Evolutionary conservation across 2,329 filamentous ascomycete species (phyloP), one percentile per base, ranked within the genome.

Genomic region (Penicillium sp.): DNA sequence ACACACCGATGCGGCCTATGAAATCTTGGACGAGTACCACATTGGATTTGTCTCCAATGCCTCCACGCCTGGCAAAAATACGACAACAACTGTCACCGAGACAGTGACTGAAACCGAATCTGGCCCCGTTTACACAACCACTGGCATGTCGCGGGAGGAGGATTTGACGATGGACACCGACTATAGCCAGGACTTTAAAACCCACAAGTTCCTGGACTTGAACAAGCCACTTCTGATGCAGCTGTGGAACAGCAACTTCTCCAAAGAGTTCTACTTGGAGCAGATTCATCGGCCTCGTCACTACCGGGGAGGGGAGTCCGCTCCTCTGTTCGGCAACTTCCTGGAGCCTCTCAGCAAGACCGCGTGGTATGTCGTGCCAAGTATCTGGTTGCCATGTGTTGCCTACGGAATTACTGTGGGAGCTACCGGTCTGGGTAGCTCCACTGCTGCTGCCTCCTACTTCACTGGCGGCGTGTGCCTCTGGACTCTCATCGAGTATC

Each of bases 271-370:
- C 73, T 99, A 99, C 72, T 83, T 99, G 25, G 88, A 97, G 66
- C 94, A 99, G 75, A 90, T 99, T 52, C 94, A 99, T 74, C 88
- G 94, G 44, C 94, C 94, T 19, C 87, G 94, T 58, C 93, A 99
- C 75, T 99, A 97, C 82, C 96, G 88, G 73, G 93, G 93, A 64
- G 94, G 94, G 58, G 86, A 87, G 61, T 97, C 92, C 7, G 94
- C 94, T 38, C 94, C 94, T 21, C 78, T 99, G 25, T 99, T 99
- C 76, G 94, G 94, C 59, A 97, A 99, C 78, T 96, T 99, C 74
- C 81, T 99, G n/a, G 94, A 99, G 78, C 94, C 94, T n/a, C 79
- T 99, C 58, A 93, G 88, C 75, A 89, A 93, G 82, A 99, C 94
- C 2, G 86, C 94, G 1, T 99, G 94, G 94, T 99, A 89, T 86